phyloP scores from a whole-genome alignment of 2,329 filamentous ascomycete species.

The Ceratocystis albifundus region DNA sequence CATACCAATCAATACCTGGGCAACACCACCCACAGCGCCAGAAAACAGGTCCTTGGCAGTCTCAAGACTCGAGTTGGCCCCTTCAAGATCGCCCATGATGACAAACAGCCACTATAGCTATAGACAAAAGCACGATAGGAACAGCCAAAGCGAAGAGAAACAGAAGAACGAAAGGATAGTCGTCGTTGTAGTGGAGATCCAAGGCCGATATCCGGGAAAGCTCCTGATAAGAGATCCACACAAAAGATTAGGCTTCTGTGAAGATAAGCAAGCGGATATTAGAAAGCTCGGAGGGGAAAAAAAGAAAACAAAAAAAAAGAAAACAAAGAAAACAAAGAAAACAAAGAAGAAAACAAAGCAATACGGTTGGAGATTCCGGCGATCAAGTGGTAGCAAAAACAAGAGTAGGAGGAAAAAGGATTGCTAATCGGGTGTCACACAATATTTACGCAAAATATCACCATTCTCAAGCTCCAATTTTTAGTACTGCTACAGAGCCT shows the following conservation, averaged over 20 bases:
- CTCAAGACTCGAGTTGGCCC: constrained; percentile 36
- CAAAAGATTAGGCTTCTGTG: not conserved
- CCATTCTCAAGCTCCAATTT: not conserved
- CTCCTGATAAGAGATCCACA: not conserved
- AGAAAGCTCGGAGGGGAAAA: not conserved
- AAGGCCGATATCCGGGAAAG: constrained; percentile 11
- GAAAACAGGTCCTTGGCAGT: constrained; percentile 83
- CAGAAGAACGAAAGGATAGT: not conserved
- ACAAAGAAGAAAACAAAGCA: too few relatives aligned
- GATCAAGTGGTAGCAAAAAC: not conserved
- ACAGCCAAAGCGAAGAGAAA: not conserved
- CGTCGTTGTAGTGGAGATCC: not conserved
- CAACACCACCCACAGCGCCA: constrained; percentile 81
- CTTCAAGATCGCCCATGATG: constrained; percentile 20
- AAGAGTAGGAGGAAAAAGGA: not conserved
- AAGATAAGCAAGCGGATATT: not conserved
- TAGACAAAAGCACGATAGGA: not conserved
- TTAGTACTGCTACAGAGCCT: not conserved
- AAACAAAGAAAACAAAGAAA: not conserved
- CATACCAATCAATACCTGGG: constrained; percentile 85
- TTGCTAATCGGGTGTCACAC: not conserved
- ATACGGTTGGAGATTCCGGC: too few relatives aligned
- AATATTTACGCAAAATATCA: not conserved
- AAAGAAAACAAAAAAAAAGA: not conserved
- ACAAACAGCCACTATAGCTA: not conserved